Base-by-base conservation (phyloP, 129 eudicot genomes). In the Flaveria sonorensis region DNA sequence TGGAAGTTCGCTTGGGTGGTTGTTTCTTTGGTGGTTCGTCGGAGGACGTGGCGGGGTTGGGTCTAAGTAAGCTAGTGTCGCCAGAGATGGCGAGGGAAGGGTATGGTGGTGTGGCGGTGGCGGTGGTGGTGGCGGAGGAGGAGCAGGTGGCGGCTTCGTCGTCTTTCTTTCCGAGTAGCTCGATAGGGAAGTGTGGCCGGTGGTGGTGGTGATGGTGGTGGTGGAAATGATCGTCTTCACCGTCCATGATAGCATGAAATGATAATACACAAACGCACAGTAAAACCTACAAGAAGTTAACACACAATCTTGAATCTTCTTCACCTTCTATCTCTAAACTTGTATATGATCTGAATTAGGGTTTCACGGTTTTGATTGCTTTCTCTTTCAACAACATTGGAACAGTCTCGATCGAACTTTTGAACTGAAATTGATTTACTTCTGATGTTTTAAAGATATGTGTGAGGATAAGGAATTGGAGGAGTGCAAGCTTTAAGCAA, bases 111-210 rank as follows among this genome's bases (percentile, higher is more conserved):
- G 75, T 70, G 43, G 90, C 74, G 68, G 39, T 7, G 47, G 74
- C 10, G 43, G 76, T 72, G 77, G 87, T 81, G 28, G 51, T 6
- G 52, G 75, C 76, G 77, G 87, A 73, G 84, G 81, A 60, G 39
- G 89, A 83, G 48, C 80, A 73, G n/a, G n/a, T 71, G 32, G 65
- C 20, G 15, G 90, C 48, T 59, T 88, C 90, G 8, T 89, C 96
- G 30, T 94, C 96, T 84, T 86, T 94, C 71, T 86, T 91, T 70
- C 87, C 92, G 1, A 92, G 90, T 15, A 92, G 69, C 36, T 92
- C 92, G 57, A 92, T 89, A 0, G 97, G 97, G 81, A 92, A 92
- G 56, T 84, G 89, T 18, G 92, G 96, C 30, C 94, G 86, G 63
- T 75, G 79, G 50, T 30, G 50, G 60, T 73, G 68, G 68, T 73